Evolutionary conservation across 306 rosid genomes (phyloP), one percentile per base, ranked within the genome.

Genomic region (Vachellia pachyceras): DNA sequence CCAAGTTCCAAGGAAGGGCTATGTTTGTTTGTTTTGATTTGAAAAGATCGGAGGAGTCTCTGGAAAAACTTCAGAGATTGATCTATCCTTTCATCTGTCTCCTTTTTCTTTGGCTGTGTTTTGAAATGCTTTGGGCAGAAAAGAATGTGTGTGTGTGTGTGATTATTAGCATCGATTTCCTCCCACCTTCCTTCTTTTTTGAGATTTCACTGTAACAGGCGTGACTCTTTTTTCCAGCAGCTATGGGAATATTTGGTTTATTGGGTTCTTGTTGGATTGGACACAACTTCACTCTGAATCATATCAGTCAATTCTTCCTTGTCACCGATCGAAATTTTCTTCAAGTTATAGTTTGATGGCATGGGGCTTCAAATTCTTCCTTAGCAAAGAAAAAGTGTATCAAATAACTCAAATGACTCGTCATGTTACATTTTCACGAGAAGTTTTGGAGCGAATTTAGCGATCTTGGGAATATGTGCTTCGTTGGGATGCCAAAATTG

Each of bases 81-180:
- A 22, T 13, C 40, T 37, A 3, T 55, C 57, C n/a, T n/a, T n/a
- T n/a, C 20, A 44, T 42, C 22, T 67, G 55, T 8, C 37, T 37
- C 37, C 64, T 17, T 29, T 44, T 42, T 20, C 57, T 50, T 73
- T 42, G 73, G 77, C 10, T n/a, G n/a, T 52, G 4, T 1, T 66
- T 83, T 36, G 40, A 54, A 83, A 52, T 15, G 75, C 10, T 64
- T 60, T 61, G 66, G 76, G 44, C 13, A 14, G 25, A 75, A 75
- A 20, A 25, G 37, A 25, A 29, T 10, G 18, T 25, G 36, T 35
- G 0, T 23, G 37, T n/a, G 23, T 49, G 22, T 3, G 54, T 13
- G 54, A 47, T 14, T 14, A 5, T 12, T 3, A 47, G 1, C 10
- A 23, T 58, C 36, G 37, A 22, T 58, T 58, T 58, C 65, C 65